Conservation (phyloP, 768 basidiomycete genomes). For the Candolleomyces aberdarensis region DNA sequence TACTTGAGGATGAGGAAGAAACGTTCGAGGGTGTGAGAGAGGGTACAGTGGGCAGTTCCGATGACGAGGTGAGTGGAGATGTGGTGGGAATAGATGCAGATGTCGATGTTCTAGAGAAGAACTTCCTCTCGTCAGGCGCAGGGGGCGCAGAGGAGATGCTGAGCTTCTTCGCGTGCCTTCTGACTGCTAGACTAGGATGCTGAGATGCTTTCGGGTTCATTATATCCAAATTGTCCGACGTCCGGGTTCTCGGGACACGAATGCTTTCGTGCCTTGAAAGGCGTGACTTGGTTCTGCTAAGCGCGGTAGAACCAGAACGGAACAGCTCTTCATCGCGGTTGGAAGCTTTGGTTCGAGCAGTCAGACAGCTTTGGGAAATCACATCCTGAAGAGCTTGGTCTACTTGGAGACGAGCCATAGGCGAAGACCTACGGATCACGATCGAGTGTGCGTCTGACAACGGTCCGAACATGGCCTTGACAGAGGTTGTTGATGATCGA, state of each 20-base stretch:
- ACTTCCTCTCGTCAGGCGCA: conserved; percentile 8
- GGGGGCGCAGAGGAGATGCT: conserved; percentile 32
- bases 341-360: conserved; percentile 64
- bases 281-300: conserved; percentile 60
- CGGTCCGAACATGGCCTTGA: conserved; percentile 57
- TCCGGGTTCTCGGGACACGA: conserved; percentile 58
- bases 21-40: conserved; percentile 18
- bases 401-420: conserved; percentile 62
- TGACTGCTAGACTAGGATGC: conserved; percentile 17
- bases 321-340: conserved; percentile 64
- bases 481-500: conserved; percentile 61
- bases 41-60: background rate
- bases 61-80: background rate
- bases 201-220: conserved; percentile 20
- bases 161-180: conserved; percentile 32
- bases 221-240: conserved; percentile 36
- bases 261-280: conserved; percentile 70
- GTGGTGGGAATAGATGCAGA: background rate
- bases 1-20: conserved; percentile 5
- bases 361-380: conserved; percentile 68
- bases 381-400: conserved; percentile 81
- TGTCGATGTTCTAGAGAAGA: background rate
- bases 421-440: conserved; percentile 64
- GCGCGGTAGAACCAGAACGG: conserved; percentile 50
- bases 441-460: conserved; percentile 56